Evolutionary conservation across 768 basidiomycete genomes (phyloP).

Genomic region (Leccinellum luteum): DNA sequence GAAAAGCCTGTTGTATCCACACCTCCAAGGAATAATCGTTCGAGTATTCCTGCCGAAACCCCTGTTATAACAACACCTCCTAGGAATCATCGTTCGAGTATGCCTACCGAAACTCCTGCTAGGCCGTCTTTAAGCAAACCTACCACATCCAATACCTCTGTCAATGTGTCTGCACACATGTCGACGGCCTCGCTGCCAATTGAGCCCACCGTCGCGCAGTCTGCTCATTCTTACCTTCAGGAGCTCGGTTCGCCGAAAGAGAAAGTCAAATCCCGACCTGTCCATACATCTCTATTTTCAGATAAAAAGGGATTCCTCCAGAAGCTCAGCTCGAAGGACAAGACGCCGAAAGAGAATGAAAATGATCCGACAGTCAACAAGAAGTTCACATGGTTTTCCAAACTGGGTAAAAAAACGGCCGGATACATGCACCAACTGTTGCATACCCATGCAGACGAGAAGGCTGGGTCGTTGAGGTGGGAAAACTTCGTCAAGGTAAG

Average conservation of each 20-base stretch:
- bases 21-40: constrained; percentile 16
- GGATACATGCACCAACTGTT: constrained; percentile 65
- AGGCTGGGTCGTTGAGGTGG: constrained; percentile 71
- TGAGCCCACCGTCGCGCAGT: constrained; percentile 57
- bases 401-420: constrained; percentile 56
- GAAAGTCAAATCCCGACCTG: constrained; percentile 71
- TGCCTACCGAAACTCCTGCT: constrained; percentile 26
- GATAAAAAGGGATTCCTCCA: constrained; percentile 48
- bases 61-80: constrained; percentile 17
- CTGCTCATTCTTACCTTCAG: constrained; percentile 67
- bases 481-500: constrained; percentile 71
- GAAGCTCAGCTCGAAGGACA: constrained; percentile 39
- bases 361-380: constrained; percentile 25
- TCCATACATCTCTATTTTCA: constrained; percentile 51
- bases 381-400: constrained; percentile 55
- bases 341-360: constrained; percentile 34
- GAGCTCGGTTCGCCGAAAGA: constrained; percentile 48
- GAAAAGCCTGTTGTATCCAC: constrained; percentile 20
- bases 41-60: constrained; percentile 19
- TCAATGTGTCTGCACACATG: constrained; percentile 23
- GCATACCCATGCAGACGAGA: constrained; percentile 52
- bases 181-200: constrained; percentile 44
- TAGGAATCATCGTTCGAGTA: constrained; percentile 14
- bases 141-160: constrained; percentile 15
- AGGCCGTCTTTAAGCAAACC: constrained; percentile 8